Conservation (phyloP, 768 basidiomycete species). For the Lactifluus pinguis region DNA sequence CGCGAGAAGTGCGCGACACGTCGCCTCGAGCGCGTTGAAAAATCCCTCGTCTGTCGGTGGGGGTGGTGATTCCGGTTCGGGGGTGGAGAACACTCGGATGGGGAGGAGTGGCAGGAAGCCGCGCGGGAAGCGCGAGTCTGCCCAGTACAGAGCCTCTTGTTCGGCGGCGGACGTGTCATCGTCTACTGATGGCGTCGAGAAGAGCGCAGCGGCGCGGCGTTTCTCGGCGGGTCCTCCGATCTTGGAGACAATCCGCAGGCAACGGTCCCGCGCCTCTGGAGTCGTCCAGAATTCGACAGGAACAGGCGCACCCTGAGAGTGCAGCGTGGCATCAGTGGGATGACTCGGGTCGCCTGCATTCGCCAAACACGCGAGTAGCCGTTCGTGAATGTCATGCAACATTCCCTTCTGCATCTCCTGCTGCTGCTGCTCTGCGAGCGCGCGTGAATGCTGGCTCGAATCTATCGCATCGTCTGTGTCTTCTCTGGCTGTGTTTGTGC, state of each 20-base stretch:
- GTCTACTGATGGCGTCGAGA: constrained; percentile 26
- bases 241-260: constrained; percentile 66
- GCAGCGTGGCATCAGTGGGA: not conserved
- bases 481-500: not conserved
- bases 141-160: constrained; percentile 62
- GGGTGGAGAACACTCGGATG: constrained; percentile 41
- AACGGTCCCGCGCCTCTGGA: constrained; percentile 60
- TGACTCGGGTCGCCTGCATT: not conserved
- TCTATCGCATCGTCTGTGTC: not conserved
- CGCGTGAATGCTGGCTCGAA: constrained; percentile 48
- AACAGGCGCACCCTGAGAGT: not conserved
- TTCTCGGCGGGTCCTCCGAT: constrained; percentile 70
- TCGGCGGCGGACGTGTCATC: constrained; percentile 33
- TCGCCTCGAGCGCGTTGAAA: constrained; percentile 16
- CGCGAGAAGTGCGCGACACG: constrained; percentile 42
- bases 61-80: constrained; percentile 17
- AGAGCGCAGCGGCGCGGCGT: constrained; percentile 52
- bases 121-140: constrained; percentile 45
- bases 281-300: constrained; percentile 73
- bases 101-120: constrained; percentile 52
- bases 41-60: not conserved
- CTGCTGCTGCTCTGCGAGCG: constrained; percentile 59
- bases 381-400: constrained; percentile 53
- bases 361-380: constrained; percentile 25
- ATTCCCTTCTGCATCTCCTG: constrained; percentile 64